Conservation (phyloP, 305 asterid genomes). For the Fraxinus platypoda region DNA sequence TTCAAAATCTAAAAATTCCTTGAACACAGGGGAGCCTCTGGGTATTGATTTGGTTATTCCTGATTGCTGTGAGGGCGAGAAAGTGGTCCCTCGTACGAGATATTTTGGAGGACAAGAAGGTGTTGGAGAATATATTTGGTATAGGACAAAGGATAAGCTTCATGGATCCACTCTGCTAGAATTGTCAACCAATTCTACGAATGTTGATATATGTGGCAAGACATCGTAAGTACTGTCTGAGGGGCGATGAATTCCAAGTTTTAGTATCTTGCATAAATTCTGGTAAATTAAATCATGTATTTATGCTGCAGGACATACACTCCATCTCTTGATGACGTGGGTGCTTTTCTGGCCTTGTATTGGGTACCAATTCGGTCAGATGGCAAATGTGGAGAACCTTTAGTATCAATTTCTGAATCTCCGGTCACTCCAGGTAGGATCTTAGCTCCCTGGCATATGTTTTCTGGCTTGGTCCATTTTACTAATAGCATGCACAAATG, state of each 20-base stretch:
- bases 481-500: background rate
- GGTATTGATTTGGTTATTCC: conserved; percentile 77
- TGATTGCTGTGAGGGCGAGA: conserved; percentile 80
- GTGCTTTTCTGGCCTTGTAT: conserved; percentile 71
- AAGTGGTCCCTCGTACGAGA: conserved; percentile 65
- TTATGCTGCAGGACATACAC: conserved; percentile 64
- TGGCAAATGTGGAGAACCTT: conserved; percentile 68
- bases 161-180: conserved; percentile 59
- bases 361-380: conserved; percentile 89
- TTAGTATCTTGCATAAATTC: background rate
- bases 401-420: conserved; percentile 68
- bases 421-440: conserved; percentile 83
- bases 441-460: conserved; percentile 4
- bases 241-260: conserved; percentile 17
- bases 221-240: conserved; percentile 55
- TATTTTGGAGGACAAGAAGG: conserved; percentile 97
- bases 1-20: conserved; percentile 29
- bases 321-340: conserved; percentile 83
- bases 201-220: conserved; percentile 51
- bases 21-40: conserved; percentile 68
- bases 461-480: background rate
- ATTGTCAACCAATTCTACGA: conserved; percentile 44
- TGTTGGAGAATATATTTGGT: conserved; percentile 81
- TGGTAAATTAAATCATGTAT: conserved; percentile 15
- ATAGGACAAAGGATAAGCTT: conserved; percentile 70